Base-by-base conservation (phyloP, 1,284 basidiomycete species). In the Phenoliferia sp. region DNA sequence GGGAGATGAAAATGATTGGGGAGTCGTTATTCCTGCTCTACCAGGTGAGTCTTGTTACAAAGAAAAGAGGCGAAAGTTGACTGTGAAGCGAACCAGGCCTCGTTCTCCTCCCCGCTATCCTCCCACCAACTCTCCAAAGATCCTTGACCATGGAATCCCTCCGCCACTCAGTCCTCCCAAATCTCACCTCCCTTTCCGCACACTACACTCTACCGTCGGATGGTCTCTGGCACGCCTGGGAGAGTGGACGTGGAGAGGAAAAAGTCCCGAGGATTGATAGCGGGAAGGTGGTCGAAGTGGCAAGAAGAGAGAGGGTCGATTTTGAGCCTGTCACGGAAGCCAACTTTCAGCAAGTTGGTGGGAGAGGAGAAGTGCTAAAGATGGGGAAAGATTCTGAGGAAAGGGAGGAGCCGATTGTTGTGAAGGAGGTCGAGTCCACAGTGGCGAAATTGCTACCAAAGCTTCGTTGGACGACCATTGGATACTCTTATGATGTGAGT, bases 391-490 rank as follows among this genome's bases (percentile, higher is more conserved):
- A n/a, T n/a, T n/a, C n/a, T n/a, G 59, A 32, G 1, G 17, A 19
- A 26, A n/a, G 36, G 10, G 16, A 34, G 26, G 39, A 54, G 56
- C 28, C 16, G n/a, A 28, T 32, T 34, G 17, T 7, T 28, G 35
- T 10, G 26, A n/a, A 7, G 76, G 78, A 35, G n/a, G 29, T 16
- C 22, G 63, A 63, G 4, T 39, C 60, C 6, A 66, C 71, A 19
- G 61, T 72, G 0, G n/a, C 44, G 15, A 63, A 67, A 5, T 44
- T 76, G 4, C 54, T 76, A 5, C 57, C 67, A 9, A 72, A 67
- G 58, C 78, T 96, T 44, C 84, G 93, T 48, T 96, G 93, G 93
- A 89, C 91, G 1, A 96, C 94, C 75, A 88, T 96, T 56, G 93
- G 93, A 6, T 90, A 89, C 86, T 89, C 86, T 63, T 96, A 96